Base-by-base conservation (phyloP, 2,329 filamentous ascomycete species). In the Meredithiella fracta region DNA sequence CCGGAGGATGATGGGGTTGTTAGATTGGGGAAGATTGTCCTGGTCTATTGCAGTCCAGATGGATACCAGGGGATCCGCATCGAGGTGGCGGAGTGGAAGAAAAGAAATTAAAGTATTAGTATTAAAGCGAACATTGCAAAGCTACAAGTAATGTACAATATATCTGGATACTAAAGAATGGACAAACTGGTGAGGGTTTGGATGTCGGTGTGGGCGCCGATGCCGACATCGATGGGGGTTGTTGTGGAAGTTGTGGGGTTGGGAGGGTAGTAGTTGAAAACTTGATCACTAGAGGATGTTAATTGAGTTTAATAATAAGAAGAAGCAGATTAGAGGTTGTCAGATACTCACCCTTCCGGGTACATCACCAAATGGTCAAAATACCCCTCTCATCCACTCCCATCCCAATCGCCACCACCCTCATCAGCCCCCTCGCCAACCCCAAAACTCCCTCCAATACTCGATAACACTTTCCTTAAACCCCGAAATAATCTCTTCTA, bases 301-400 rank as follows among this genome's bases (percentile, higher is more conserved):
- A 38, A 8, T 26, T 11, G 15, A 34, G 5, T n/a, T 40, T 37
- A 22, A 69, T 70, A 59, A 73, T n/a, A n/a, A 73, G 49, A 73
- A 62, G 2, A 67, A 69, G 17, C 69, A 25, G 6, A 23, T 37
- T 23, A 42, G 25, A 53, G 7, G 15, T 17, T n/a, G n/a, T n/a
- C n/a, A n/a, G 7, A 22, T 29, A 54, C 52, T 62, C 3, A 68
- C 65, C 6, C 68, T 69, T 34, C 77, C 0, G 78, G 78, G 60
- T 75, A 72, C 0, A 69, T 72, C 17, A 73, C 72, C 54, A 77
- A 73, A 2, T 66, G 65, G 59, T 80, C 77, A 62, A 81, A 80
- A 55, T 75, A 74, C 34, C 70, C 62, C 61, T n/a, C n/a, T 82
- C 78, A 0, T 72, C 68, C 2, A 81, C 66, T 9, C 71, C 70